A percentile compares a stretch with the other conserved stretches of the same genome.
These are phyloP conservation scores for Xylariaceae sp. DNA, from an alignment of 2,329 filamentous ascomycete genomes.

Conservation along the genomic window DNA sequence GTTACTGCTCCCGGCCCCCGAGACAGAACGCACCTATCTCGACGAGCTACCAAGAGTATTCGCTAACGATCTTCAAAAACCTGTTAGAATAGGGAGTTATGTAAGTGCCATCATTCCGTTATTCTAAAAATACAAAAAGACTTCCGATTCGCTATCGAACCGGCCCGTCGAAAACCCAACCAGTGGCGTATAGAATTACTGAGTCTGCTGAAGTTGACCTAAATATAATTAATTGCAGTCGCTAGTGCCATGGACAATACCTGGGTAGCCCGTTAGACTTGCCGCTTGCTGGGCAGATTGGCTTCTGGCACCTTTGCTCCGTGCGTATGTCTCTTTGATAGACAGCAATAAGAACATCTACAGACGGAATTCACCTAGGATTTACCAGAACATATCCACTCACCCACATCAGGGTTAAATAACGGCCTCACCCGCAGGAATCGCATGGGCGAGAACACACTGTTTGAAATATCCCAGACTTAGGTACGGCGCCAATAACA, in stretches of 20 bases:
- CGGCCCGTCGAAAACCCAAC: neutral
- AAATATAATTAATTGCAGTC: slow-evolving; percentile 16
- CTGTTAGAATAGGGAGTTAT: too few species aligned
- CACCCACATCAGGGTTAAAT: too few species aligned
- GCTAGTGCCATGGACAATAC: slow-evolving; percentile 22
- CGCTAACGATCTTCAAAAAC: neutral
- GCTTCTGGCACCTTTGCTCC: too few species aligned
- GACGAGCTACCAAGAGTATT: neutral
- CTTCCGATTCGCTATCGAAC: neutral
- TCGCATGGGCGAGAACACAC: neutral
- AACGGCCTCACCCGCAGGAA: too few species aligned
- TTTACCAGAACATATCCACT: neutral
- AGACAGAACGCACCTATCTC: neutral
- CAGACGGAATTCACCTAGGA: neutral
- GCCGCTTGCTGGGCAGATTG: neutral
- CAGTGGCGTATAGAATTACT: neutral
- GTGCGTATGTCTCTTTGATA: neutral
- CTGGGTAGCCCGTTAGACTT: slow-evolving; percentile 26
- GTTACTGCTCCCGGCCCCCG: slow-evolving; percentile 6
- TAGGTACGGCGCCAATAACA: neutral
- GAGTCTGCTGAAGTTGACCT: neutral
- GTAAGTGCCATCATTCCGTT: too few species aligned
- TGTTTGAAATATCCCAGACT: neutral
- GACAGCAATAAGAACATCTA: slow-evolving; percentile 5
- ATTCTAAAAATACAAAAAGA: too few species aligned